Base-by-base conservation (phyloP, 345 rosid genomes). In the Eucalyptus pauciflora region DNA sequence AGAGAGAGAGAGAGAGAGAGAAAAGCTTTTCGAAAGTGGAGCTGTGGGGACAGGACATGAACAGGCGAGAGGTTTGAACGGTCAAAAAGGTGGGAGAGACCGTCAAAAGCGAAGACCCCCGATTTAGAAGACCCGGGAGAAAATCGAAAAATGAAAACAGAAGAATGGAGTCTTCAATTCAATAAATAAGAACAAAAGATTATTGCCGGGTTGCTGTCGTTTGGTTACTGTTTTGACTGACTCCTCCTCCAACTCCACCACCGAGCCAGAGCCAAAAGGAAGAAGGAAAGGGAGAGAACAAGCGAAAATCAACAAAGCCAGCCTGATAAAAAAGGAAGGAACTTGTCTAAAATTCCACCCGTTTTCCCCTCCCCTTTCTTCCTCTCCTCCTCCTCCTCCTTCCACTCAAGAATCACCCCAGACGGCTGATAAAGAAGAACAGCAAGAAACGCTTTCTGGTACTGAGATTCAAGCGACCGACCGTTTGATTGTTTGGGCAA, bases 21-120 rank as follows among this genome's bases (percentile, higher is more conserved):
- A 17, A 22, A 76, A 76, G 48, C 85, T 41, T 76, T 76, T 76
- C 7, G 85, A 41, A 76, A 76, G 85, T 41, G 85, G 85, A 41
- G 85, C 48, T 20, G 85, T 41, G 85, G 48, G 85, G 48, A 11
- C 85, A 41, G 48, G 43, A 31, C 10, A 37, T 76, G 85, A 76
- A 76, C 48, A 76, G 85, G 48, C 58, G 69, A 45, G 48, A 41
- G 48, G 93, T 91, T 93, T 94, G 97, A 95, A 93, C 88, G 96
- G 97, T 95, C 97, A 95, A 94, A 95, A 95, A 91, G 93, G 67
- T 46, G 88, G 87, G 20, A 17, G 85, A 62, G 85, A 64, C 90
- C 3, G 90, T 89, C 87, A 62, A 89, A 86, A 89, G 87, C 58
- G 54, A 89, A 89, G 87, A 83, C 87, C 50, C 41, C 41, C 33